Evolutionary conservation across 169 alveolate genomes (phyloP), one percentile per base, ranked within the genome.

Genomic region (Cytauxzoon felis): DNA sequence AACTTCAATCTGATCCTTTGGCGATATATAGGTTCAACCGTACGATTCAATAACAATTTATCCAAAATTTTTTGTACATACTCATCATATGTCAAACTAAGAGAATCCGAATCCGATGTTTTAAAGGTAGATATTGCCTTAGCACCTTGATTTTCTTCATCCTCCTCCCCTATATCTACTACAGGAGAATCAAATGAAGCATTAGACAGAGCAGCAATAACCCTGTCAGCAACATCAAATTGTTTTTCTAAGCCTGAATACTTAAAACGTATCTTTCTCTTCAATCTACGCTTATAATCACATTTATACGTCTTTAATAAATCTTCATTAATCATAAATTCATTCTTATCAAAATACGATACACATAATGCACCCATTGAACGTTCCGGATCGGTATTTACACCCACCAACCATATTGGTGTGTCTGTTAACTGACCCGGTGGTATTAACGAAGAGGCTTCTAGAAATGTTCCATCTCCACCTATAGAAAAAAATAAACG

Each of bases 401-500:
- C 13, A 1, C 92, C 92, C n/a, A 80, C 76, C 24, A 85, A 41
- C 81, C 79, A 65, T 26, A 76, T 34, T 51, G 38, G 78, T 53
- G 24, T 30, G 16, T 16, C 23, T 0, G 32, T 43, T 4, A 30
- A 27, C 4, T 52, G 71, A 5, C 43, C 51, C 2, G 91, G 68
- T 18, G 92, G 88, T 18, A 86, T 53, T 64, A 87, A 41, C 3
- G 92, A 68, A 7, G 92, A 89, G 0, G 92, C 91, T 70, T 87
- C 92, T 36, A 87, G 78, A 47, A 69, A 80, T 9, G 92, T 87
- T n/a, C 92, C 92, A 70, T 87, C 92, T 9, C 92, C 92, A 18
- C 92, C 92, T 75, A 16, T 18, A 32, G n/a, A 56, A 27, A 8
- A 56, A 23, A 16, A 18, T 60, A 3, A 30, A 16, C n/a, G 3